A percentile compares a stretch with the other conserved stretches of the same genome.
Evolutionary conservation across 2,329 filamentous ascomycete species (phyloP).

Genomic region (Beauveria brongniartii): DNA sequence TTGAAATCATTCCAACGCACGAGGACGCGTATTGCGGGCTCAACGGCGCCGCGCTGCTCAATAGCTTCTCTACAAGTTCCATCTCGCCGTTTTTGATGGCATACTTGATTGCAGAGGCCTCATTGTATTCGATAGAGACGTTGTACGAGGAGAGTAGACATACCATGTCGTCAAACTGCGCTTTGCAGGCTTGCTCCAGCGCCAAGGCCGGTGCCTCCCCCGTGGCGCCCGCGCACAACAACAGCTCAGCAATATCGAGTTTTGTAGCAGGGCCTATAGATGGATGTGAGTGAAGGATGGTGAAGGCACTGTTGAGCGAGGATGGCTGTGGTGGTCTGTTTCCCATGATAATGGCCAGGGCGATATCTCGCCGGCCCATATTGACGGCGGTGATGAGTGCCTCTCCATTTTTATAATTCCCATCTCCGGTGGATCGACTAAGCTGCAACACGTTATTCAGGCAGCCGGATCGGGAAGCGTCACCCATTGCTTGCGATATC

Average conservation of each 20-base stretch:
- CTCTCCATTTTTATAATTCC: constrained; percentile 42
- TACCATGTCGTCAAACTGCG: constrained; percentile 47
- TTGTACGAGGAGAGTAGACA: constrained; percentile 44
- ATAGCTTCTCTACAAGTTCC: constrained; percentile 38
- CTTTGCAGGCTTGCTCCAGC: constrained; percentile 39
- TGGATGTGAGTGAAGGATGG: constrained; percentile 35
- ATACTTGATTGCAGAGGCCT: constrained; percentile 13
- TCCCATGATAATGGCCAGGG: constrained; percentile 45
- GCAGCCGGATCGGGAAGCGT: constrained; percentile 41
- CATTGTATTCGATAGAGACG: constrained; percentile 46
- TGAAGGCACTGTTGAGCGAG: constrained; percentile 43
- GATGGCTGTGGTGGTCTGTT: constrained; percentile 40
- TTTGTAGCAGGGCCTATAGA: constrained; percentile 41
- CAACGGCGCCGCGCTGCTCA: constrained; percentile 35
- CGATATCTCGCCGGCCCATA: constrained; percentile 44
- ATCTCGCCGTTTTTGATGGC: constrained; percentile 27
- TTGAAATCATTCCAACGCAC: constrained; percentile 41
- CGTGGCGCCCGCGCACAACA: constrained; percentile 50
- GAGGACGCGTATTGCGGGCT: constrained; percentile 39
- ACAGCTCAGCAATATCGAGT: constrained; percentile 43
- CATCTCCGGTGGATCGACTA: constrained; percentile 45
- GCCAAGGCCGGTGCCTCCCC: constrained; percentile 42
- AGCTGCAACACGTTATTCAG: constrained; percentile 42
- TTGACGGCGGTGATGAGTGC: constrained; percentile 43
- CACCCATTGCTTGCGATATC: constrained; percentile 43